Percentiles rank a stretch among this genome's conserved stretches.
Evolutionary conservation across 139 green algal genomes (phyloP).

Genomic region (Chlamydomonas sp.): DNA sequence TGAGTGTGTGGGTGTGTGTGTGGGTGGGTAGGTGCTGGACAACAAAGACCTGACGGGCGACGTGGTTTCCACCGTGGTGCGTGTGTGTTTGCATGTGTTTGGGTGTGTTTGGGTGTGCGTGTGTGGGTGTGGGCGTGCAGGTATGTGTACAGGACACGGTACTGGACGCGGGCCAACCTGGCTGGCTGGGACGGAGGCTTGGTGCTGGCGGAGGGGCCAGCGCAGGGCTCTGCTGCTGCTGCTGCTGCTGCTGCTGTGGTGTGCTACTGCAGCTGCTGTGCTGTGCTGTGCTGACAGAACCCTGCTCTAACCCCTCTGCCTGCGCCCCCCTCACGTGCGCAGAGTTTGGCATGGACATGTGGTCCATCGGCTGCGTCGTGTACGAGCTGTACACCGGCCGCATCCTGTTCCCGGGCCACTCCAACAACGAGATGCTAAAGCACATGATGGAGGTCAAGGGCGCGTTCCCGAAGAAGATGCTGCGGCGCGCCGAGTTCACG

Average conservation of each 20-base stretch:
- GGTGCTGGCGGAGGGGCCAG: background rate
- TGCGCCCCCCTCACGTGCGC: no score
- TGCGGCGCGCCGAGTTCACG: constrained; percentile 32
- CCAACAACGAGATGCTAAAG: constrained; percentile 99
- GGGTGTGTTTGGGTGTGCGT: no score
- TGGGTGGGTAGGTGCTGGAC: no score
- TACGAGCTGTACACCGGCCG: constrained; percentile 96
- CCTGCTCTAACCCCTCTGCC: constrained; percentile 7
- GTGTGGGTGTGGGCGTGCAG: no score
- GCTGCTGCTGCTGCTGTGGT: no score
- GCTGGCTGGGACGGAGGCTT: no score
- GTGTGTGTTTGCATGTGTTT: no score
- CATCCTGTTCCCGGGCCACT: constrained; percentile 90
- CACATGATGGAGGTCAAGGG: constrained; percentile 92
- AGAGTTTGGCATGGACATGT: constrained; percentile 94
- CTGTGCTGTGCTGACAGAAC: background rate
- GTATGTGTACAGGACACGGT: no score
- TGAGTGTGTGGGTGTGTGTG: no score
- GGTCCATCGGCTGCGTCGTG: constrained; percentile 86
- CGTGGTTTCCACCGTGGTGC: no score
- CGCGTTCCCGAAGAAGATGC: constrained; percentile 17
- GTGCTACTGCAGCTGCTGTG: background rate
- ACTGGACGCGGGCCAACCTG: no score
- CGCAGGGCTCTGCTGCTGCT: background rate
- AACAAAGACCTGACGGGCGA: no score